Evolutionary conservation across 805 yeast genomes (phyloP).

Genomic region (Lipomyces chichibuensis): DNA sequence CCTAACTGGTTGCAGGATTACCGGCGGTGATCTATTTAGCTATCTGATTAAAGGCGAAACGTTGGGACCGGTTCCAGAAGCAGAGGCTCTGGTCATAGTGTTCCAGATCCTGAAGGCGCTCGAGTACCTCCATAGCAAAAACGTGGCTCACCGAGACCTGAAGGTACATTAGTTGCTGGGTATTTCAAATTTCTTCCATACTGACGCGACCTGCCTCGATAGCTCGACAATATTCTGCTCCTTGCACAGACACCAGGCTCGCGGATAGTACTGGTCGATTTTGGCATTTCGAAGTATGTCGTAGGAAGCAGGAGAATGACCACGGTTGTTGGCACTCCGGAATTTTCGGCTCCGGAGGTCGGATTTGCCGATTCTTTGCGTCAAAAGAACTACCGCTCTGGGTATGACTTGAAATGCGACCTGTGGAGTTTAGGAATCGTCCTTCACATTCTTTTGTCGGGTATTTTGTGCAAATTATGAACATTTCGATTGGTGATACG

Average conservation of each 20-base stretch:
- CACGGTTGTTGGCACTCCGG: conserved; percentile 65
- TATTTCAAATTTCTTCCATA: not conserved
- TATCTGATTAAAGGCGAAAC: conserved; percentile 52
- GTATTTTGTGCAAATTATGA: conserved; percentile 6
- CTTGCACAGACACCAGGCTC: conserved; percentile 58
- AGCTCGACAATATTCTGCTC: conserved; percentile 62
- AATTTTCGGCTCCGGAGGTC: conserved; percentile 74
- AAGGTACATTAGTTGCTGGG: conserved; percentile 43
- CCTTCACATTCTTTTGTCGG: conserved; percentile 58
- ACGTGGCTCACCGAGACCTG: conserved; percentile 67
- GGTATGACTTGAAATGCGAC: conserved; percentile 63
- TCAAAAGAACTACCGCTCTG: conserved; percentile 37
- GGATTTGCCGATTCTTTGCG: conserved; percentile 46
- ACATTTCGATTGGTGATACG: not conserved
- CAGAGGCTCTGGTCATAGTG: conserved; percentile 56
- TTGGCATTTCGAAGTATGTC: conserved; percentile 56
- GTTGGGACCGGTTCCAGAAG: conserved; percentile 54
- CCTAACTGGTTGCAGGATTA: conserved; percentile 27
- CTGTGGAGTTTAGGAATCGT: conserved; percentile 72
- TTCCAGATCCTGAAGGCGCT: conserved; percentile 63
- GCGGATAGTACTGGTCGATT: conserved; percentile 65
- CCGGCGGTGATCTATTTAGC: conserved; percentile 65
- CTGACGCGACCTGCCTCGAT: not conserved
- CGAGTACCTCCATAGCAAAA: conserved; percentile 55
- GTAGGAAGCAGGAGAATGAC: conserved; percentile 47